Conservation (phyloP, 2,329 filamentous ascomycete species). For the Sporothrix protearum region DNA sequence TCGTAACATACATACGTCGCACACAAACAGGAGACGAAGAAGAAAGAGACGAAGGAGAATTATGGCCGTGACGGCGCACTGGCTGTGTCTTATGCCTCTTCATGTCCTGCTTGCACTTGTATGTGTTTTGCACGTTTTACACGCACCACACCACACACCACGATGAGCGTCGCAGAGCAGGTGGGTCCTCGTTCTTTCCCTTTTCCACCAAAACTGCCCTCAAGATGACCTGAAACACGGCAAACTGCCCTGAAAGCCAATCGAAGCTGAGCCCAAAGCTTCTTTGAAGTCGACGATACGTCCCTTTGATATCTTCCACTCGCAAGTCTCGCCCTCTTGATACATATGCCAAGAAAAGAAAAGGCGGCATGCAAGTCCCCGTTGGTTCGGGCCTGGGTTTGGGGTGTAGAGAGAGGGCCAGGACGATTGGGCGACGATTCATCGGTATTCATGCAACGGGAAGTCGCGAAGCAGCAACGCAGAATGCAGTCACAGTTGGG, state of each 20-base stretch:
- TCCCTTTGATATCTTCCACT: neutral
- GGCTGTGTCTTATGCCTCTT: neutral
- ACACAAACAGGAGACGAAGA: neutral
- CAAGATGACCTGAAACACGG: constrained; percentile 24
- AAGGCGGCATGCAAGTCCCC: neutral
- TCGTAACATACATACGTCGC: neutral
- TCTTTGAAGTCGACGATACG: constrained; percentile 10
- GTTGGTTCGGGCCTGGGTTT: constrained; percentile 2
- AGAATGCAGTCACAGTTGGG: neutral
- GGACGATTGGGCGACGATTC: constrained; percentile 6
- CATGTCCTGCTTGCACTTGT: neutral
- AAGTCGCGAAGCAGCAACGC: neutral
- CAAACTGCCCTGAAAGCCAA: constrained; percentile 24
- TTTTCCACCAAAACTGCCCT: neutral
- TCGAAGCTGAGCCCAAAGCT: constrained; percentile 19
- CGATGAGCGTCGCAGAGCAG: constrained; percentile 1
- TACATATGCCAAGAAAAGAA: constrained; percentile 10
- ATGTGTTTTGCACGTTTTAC: neutral
- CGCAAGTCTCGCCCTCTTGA: neutral
- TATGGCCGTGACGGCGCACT: neutral
- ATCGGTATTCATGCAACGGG: constrained; percentile 11
- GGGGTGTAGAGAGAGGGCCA: neutral
- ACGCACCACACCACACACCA: neutral
- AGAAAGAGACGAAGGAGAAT: neutral
- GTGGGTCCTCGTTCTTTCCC: constrained; percentile 6